Percentiles rank a stretch among this genome's conserved stretches.
Conservation (phyloP, 2,329 filamentous ascomycete species). For the Xylariaceae sp. region DNA sequence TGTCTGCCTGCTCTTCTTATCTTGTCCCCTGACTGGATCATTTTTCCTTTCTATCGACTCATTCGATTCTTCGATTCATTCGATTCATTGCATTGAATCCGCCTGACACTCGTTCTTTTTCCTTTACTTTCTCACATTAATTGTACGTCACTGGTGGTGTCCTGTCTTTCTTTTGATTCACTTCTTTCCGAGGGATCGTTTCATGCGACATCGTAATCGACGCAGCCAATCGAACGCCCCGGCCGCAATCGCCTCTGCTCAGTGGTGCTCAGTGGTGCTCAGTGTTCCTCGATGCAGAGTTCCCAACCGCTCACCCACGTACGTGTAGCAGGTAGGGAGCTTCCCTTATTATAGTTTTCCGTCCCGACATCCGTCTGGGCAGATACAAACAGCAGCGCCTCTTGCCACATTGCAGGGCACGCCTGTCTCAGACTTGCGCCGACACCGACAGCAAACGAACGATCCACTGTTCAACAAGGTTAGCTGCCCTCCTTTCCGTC, state of each 20-base stretch:
- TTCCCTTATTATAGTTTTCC: constrained; percentile 6
- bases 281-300: constrained; percentile 11
- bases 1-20: constrained; percentile 3
- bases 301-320: constrained; percentile 7
- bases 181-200: constrained; percentile 9
- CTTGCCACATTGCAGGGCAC: not conserved
- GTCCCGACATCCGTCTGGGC: constrained; percentile 6
- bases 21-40: constrained; percentile 4
- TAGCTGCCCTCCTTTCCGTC: not conserved
- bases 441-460: constrained; percentile 13
- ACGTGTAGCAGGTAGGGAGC: constrained; percentile 2
- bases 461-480: not conserved
- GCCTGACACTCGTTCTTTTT: constrained; percentile 1
- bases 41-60: not conserved
- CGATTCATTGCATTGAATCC: not conserved
- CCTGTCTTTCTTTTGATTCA: constrained; percentile 4
- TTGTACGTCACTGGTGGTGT: constrained; percentile 14
- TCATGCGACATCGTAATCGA: constrained; percentile 8
- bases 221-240: constrained; percentile 7
- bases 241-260: constrained; percentile 9
- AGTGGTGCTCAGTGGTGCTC: not conserved
- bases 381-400: constrained; percentile 1
- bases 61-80: not conserved
- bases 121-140: not conserved
- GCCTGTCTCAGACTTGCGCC: constrained; percentile 16